Evolutionary conservation across 371 early-diverging fungal genomes (phyloP), one percentile per base, ranked within the genome.

Genomic region (Actinomucor elegans): DNA sequence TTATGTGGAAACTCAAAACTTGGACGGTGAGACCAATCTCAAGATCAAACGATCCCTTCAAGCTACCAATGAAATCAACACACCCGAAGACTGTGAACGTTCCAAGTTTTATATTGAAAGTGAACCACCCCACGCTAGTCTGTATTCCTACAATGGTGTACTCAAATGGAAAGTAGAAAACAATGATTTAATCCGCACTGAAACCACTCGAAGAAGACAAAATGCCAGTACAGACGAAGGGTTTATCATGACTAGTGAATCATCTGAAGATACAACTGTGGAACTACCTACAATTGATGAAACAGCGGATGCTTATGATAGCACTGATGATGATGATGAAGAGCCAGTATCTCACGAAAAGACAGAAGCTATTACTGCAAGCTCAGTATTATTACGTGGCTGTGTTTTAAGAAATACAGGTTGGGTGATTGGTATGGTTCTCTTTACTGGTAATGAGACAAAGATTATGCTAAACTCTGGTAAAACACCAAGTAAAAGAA

Each of bases 401-500:
- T 94, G 94, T 73, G 86, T 91, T 14, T 59, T 98, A 33, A 81
- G 94, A 40, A 98, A 97, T 80, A 98, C 96, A 2, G 79, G 81
- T n/a, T 92, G 90, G 85, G 83, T 88, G 15, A 86, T 92, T 47
- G 94, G 91, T 0, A 63, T 94, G 23, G 93, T 87, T 0, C 64
- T 93, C 15, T 92, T 87, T 54, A 94, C 96, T 1, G 99, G 97
- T 24, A 72, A 79, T 52, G 90, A 95, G 23, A 93, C 98, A 14
- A 96, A 96, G 64, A 89, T 94, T 42, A 90, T 89, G 79, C 75
- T 91, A 49, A 94, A 94, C 63, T 78, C 94, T 3, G 97, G 94
- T 15, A 87, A 84, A 48, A 96, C 96, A 0, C 96, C 96, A 5
- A 90, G 90, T 51, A 99, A 99, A 75, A 88, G 93, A 32, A 93